phyloP scores from a whole-genome alignment of 768 basidiomycete genomes.

The Pluteus cervinus region DNA sequence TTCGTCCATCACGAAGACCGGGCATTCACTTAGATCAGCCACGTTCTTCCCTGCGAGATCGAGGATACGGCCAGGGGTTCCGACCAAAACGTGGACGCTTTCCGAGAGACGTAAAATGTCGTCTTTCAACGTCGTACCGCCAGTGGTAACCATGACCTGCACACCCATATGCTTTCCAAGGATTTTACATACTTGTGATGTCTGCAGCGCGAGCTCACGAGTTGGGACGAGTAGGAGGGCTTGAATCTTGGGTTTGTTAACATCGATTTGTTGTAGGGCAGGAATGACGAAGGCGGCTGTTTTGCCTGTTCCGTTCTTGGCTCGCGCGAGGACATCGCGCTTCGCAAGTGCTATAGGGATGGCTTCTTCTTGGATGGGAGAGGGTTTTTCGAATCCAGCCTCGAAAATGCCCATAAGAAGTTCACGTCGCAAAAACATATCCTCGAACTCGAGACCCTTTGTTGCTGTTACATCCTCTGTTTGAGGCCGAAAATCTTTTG shows the following conservation, averaged over 20 bases:
- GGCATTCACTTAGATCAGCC: conserved; percentile 90
- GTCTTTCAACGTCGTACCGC: conserved; percentile 96
- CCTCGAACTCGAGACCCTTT: conserved; percentile 93
- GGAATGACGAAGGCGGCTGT: conserved; percentile 99
- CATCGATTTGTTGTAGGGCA: conserved; percentile 87
- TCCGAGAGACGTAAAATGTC: conserved; percentile 92
- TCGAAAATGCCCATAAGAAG: conserved; percentile 99
- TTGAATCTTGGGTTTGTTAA: conserved; percentile 83
- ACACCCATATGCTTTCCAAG: conserved; percentile 93
- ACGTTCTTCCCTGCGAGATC: conserved; percentile 91
- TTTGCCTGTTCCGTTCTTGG: conserved; percentile 97
- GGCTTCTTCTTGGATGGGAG: conserved; percentile 98
- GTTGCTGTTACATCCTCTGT: conserved; percentile 96
- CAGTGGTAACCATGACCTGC: conserved; percentile 99
- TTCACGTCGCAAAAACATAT: conserved; percentile 87
- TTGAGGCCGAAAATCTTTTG: conserved; percentile 90
- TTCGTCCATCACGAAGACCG: conserved; percentile 99
- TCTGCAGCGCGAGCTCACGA: conserved; percentile 97
- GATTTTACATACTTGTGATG: conserved; percentile 97
- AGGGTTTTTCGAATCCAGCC: conserved; percentile 94
- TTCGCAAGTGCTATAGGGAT: conserved; percentile 92
- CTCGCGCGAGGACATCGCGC: conserved; percentile 91
- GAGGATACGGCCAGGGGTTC: conserved; percentile 93
- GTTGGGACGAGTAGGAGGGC: conserved; percentile 96
- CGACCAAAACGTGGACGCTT: conserved; percentile 91